Base-by-base conservation (phyloP, 139 green algal genomes). In the Edaphochlamys debaryana region DNA sequence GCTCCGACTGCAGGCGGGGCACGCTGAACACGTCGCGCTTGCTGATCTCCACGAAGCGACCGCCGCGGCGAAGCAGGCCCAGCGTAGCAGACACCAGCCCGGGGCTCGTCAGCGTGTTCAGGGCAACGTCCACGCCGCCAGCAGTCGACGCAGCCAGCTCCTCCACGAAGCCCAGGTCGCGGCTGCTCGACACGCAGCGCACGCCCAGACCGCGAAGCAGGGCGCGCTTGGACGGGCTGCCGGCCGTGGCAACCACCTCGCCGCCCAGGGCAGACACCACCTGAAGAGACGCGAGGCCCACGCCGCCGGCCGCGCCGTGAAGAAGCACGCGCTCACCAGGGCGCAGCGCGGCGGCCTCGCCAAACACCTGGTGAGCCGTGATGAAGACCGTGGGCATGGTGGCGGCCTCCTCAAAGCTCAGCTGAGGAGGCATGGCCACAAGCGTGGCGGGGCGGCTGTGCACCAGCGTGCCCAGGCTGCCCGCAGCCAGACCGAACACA, bases 101-200 rank as follows among this genome's bases (percentile, higher is more conserved):
- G 3, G 93, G 90, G 40, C 88, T 94, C n/a, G 95, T 98, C 80
- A 98, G 87, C 11, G 90, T 95, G 90, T 98, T 98, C 38, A 98
- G 85, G 52, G 92, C 86, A 56, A 91, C 84, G 64, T 93, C 78
- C 37, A 87, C 74, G 27, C 79, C 69, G 38, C 79, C 87, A 29
- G 40, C 78, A 72, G 60, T 79, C 58, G 67, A 67, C 42, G 52
- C 45, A 36, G 74, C n/a, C 50, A 96, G 41, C 29, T 92, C 85
- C 42, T 90, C 86, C 34, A 88, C 89, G 90, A 95, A 97, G 11
- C 34, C 52, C 25, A 87, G 90, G 86, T 96, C 90, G 42, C 95
- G 90, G 7, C 93, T 96, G 67, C 84, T 89, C 6, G 90, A 80
- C 69, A 91, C 91, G 63, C 85, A 48, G 1, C 36, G 27, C 13